Evolutionary conservation across 192 early-diverging fungal species (phyloP).

Genomic region (Funneliformis geosporum): DNA sequence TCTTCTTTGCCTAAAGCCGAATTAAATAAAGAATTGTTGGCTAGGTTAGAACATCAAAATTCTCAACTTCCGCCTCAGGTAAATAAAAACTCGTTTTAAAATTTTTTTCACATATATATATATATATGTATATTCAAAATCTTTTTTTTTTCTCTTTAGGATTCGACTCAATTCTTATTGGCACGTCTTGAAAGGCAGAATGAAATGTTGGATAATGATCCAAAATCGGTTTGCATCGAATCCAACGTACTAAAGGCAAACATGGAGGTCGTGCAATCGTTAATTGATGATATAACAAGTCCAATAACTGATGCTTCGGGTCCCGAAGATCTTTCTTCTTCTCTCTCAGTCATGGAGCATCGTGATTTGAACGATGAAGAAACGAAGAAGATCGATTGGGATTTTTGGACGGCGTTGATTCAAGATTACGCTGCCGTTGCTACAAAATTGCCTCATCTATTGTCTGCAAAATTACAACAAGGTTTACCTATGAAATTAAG

Average conservation of each 20-base stretch:
- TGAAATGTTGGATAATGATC: slow-evolving; percentile 57
- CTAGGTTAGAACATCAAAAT: slow-evolving; percentile 59
- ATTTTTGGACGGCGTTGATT: slow-evolving; percentile 85
- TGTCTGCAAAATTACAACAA: slow-evolving; percentile 69
- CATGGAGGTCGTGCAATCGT: slow-evolving; percentile 50
- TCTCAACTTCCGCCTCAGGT: slow-evolving; percentile 57
- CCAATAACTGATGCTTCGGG: neutral
- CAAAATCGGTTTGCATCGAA: slow-evolving; percentile 62
- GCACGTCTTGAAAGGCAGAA: slow-evolving; percentile 63
- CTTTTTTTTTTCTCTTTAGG: slow-evolving; percentile 41
- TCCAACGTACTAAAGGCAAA: slow-evolving; percentile 60
- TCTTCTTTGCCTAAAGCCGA: slow-evolving; percentile 10
- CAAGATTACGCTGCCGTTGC: slow-evolving; percentile 75
- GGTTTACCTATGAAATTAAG: slow-evolving; percentile 85
- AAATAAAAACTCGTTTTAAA: slow-evolving; percentile 5
- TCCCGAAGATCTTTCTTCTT: neutral
- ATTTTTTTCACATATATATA: neutral
- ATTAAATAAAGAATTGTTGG: slow-evolving; percentile 43
- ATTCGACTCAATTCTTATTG: slow-evolving; percentile 55
- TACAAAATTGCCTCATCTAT: slow-evolving; percentile 63
- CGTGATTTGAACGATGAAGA: slow-evolving; percentile 31
- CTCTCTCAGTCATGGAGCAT: slow-evolving; percentile 15
- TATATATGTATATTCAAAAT: neutral
- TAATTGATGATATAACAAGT: slow-evolving; percentile 45
- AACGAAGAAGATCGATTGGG: slow-evolving; percentile 56